Percentiles rank a stretch among this genome's conserved stretches.
Evolutionary conservation across 2,329 filamentous ascomycete species (phyloP).

Genomic region (Torrubiellomyces zombiae): DNA sequence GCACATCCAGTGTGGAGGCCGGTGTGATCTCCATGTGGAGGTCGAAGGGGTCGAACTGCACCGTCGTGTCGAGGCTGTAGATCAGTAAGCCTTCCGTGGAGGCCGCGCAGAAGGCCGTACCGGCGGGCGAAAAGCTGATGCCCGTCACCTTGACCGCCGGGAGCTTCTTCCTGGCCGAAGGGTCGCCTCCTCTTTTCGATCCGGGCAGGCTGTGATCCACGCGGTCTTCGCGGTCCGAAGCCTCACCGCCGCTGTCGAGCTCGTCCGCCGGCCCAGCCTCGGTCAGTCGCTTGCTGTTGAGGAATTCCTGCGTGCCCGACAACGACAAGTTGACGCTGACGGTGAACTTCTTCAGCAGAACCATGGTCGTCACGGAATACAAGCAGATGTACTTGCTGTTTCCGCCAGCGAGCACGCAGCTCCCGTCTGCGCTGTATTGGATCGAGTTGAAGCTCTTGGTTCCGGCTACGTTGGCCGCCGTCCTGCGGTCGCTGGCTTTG

Average conservation of each 20-base stretch:
- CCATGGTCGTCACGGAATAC: conserved; percentile 87
- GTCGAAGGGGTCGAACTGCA: conserved; percentile 91
- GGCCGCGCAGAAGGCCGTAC: conserved; percentile 81
- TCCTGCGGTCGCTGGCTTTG: conserved; percentile 72
- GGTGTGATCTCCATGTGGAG: conserved; percentile 89
- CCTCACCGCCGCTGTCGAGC: conserved; percentile 78
- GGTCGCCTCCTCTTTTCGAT: conserved; percentile 67
- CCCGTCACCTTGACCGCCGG: conserved; percentile 75
- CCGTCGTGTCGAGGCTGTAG: conserved; percentile 71
- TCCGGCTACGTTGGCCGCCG: conserved; percentile 76
- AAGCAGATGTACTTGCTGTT: conserved; percentile 98
- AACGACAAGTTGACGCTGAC: conserved; percentile 92
- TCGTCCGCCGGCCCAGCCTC: conserved; percentile 74
- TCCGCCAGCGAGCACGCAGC: conserved; percentile 74
- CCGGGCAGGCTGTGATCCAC: conserved; percentile 69
- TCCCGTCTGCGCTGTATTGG: conserved; percentile 81
- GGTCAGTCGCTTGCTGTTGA: conserved; percentile 82
- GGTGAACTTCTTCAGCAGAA: conserved; percentile 85
- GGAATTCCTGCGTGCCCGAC: conserved; percentile 89
- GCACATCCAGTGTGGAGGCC: conserved; percentile 55
- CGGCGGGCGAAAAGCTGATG: conserved; percentile 77
- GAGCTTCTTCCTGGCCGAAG: conserved; percentile 56
- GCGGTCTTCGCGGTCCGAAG: conserved; percentile 74
- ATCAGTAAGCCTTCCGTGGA: conserved; percentile 88
- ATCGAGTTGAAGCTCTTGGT: conserved; percentile 85